Base-by-base conservation (phyloP, 2,329 filamentous ascomycete genomes). In the Tolypocladium endophyticum region DNA sequence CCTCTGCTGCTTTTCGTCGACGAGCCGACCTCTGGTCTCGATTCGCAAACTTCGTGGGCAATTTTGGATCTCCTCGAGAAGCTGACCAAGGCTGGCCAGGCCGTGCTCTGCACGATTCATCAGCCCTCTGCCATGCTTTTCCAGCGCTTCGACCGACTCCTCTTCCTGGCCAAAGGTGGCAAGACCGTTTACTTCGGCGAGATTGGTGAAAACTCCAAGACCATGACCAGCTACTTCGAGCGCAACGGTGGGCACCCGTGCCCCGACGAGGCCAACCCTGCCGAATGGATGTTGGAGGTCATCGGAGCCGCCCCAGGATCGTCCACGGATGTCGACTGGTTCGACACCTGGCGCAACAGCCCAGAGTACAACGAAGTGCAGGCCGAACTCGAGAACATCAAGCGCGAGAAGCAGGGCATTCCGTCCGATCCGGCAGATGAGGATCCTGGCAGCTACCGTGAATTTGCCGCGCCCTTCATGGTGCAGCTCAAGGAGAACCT, bases 71-170 rank as follows among this genome's bases (percentile, higher is more conserved):
- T 97, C 14, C 82, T 97, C 47, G 88, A 95, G 74, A 96, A 95
- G 74, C 81, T 97, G 39, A 91, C 91, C 67, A 89, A 93, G 72
- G 88, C 86, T 63, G 92, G 93, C 20, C 91, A 95, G 71, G 92
- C 93, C 57, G 90, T 97, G 73, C 85, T 97, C n/a, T 96, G 92
- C 77, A 97, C 93, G 0, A 97, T 97, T 62, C 93, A 97, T 72
- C 93, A 97, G 73, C 93, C 93, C n/a, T 95, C 90, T 18, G 92
- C 92, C 39, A 92, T 96, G 82, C 81, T 97, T 58, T 96, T 97
- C 79, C 90, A 96, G 72, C 88, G 90, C 61, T 97, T 94, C 70
- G 90, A 94, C 68, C 84, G 88, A 61, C 82, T 94, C 9, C 79
- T 93, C 38, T 90, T 94, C 77, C 77, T 94, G 20, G 86, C 87